Evolutionary conservation across 164 flowering plant species (phyloP), one percentile per base, ranked within the genome.

Genomic region (Vitis riparia): DNA sequence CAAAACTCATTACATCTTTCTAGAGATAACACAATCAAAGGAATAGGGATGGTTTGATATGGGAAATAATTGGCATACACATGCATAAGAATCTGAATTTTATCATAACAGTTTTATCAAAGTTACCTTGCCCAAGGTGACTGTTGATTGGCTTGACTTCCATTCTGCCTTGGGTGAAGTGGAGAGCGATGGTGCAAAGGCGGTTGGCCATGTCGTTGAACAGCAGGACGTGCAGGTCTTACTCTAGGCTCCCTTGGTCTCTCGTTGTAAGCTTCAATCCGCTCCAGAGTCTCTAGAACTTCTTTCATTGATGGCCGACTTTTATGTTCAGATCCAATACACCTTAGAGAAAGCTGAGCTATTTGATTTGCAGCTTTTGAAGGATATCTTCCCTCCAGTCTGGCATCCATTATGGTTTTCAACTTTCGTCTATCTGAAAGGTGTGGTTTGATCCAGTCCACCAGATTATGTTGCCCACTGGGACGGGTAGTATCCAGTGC

Each of bases 401-500:
- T 68, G 1, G 81, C 37, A 66, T 93, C 98, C 83, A 93, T 88
- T n/a, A 81, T 71, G 12, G 32, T 50, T 57, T 76, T 80, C 51
- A 93, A 53, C 80, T 86, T 88, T 66, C 85, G 80, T 64, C 82
- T 78, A 1, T 85, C 76, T 1, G 72, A 49, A 15, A 93, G 68
- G 51, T 63, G 67, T 37, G 98, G 98, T 69, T 87, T 91, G 48
- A 81, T 69, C 95, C 95, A 93, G 10, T 90, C 98, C n/a, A 81
- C 83, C 69, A 93, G 73, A 59, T 80, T 85, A 9, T 83, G 86
- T 68, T 83, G 84, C 68, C 84, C 84, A 47, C 66, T 67, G 1
- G 97, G 97, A n/a, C 97, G 91, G 61, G 77, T 86, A 16, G 79
- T 59, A 71, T 93, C 98, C 1, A 86, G 78, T 48, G 94, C 95